Evolutionary conservation across 805 yeast species (phyloP).

Genomic region (Metschnikowia aberdeeniae): DNA sequence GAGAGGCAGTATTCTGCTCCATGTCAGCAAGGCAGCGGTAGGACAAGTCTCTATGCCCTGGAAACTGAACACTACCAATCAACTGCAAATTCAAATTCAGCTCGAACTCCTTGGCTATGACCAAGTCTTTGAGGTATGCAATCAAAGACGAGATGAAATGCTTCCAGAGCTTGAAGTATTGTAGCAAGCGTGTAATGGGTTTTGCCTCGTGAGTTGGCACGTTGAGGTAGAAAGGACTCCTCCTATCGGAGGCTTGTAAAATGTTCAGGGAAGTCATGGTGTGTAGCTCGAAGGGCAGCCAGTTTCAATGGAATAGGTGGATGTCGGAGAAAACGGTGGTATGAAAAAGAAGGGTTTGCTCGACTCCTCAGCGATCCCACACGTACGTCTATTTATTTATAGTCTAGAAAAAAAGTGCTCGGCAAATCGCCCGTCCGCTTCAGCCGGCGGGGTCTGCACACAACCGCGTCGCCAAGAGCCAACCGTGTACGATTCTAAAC

Average conservation of each 20-base stretch:
- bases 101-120: conserved; percentile 44
- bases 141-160: conserved; percentile 35
- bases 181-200: conserved; percentile 37
- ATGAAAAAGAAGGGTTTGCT: not conserved
- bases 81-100: conserved; percentile 35
- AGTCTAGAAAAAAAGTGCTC: not conserved
- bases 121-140: conserved; percentile 39
- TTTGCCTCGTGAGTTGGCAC: conserved; percentile 36
- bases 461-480: too few relatives aligned
- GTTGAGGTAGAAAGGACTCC: conserved; percentile 36
- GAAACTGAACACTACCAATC: conserved; percentile 36
- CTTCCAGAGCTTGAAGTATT: conserved; percentile 40
- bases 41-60: conserved; percentile 43
- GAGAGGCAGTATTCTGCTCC: conserved; percentile 14
- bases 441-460: not conserved
- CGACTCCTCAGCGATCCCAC: not conserved
- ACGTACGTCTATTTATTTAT: conserved; percentile 2
- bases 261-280: conserved; percentile 9
- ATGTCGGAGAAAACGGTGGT: not conserved
- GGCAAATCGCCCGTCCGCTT: not conserved
- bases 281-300: too few relatives aligned
- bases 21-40: conserved; percentile 13
- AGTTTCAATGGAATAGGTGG: not conserved
- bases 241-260: conserved; percentile 32
- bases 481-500: too few relatives aligned